Percentiles rank a stretch among this genome's conserved stretches.
Evolutionary conservation across 2,329 filamentous ascomycete genomes (phyloP).

Genomic region (Clarireedia sp.): DNA sequence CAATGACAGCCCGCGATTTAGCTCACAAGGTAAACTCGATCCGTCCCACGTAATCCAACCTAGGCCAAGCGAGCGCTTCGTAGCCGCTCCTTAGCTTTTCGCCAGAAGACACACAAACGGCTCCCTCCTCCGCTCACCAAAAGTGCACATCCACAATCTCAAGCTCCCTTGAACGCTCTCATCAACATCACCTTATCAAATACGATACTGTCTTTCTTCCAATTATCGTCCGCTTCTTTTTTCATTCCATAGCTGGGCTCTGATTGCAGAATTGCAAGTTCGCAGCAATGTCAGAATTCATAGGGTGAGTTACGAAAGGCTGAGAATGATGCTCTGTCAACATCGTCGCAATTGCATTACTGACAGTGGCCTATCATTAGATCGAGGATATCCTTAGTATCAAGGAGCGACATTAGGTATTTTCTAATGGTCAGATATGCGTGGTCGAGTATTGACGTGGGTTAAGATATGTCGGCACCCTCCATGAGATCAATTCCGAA

Average conservation of each 20-base stretch:
- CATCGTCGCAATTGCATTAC: slow-evolving; percentile 11
- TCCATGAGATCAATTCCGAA: slow-evolving; percentile 97
- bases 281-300: slow-evolving; percentile 49
- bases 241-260: slow-evolving; percentile 23
- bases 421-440: slow-evolving; percentile 27
- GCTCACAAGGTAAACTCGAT: too few species aligned
- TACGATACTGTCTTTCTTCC: background rate
- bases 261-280: slow-evolving; percentile 20
- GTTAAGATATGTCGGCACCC: slow-evolving; percentile 80
- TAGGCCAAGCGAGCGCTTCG: slow-evolving; percentile 7
- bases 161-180: background rate
- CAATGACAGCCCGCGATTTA: too few species aligned
- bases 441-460: slow-evolving; percentile 18
- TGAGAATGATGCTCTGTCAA: slow-evolving; percentile 8
- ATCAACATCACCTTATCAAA: slow-evolving; percentile 4
- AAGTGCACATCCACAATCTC: background rate
- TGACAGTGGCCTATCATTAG: slow-evolving; percentile 37
- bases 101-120: slow-evolving; percentile 7
- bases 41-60: background rate
- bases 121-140: background rate
- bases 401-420: slow-evolving; percentile 94
- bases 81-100: slow-evolving; percentile 6
- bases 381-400: slow-evolving; percentile 92
- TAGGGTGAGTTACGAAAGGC: slow-evolving; percentile 40
- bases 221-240: background rate